Evolutionary conservation across 129 eudicot genomes (phyloP).

Genomic region (Solidago caesia): DNA sequence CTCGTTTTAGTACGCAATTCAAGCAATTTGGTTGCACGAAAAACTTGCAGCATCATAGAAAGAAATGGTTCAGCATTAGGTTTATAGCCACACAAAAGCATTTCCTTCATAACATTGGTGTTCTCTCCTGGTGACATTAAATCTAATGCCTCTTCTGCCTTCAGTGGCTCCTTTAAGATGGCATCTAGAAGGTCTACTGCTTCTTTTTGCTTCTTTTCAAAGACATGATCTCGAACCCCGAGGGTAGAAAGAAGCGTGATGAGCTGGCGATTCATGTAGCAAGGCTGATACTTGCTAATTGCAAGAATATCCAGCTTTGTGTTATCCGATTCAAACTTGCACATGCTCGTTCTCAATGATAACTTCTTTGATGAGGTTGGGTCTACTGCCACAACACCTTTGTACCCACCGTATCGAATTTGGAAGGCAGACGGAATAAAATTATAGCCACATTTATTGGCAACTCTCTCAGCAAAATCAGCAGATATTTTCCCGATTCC

Average conservation of each 20-base stretch:
- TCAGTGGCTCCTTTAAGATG: constrained; percentile 51
- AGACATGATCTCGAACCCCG: constrained; percentile 52
- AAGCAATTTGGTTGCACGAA: constrained; percentile 67
- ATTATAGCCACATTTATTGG: constrained; percentile 55
- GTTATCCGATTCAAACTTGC: constrained; percentile 57
- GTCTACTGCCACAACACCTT: constrained; percentile 83
- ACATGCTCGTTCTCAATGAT: constrained; percentile 72
- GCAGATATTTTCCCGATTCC: constrained; percentile 88
- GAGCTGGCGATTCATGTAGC: constrained; percentile 71
- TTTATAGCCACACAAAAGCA: constrained; percentile 79
- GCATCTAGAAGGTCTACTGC: constrained; percentile 61
- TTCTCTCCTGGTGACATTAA: constrained; percentile 88
- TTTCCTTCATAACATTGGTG: constrained; percentile 67
- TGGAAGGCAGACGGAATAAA: constrained; percentile 73
- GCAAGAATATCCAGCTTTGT: constrained; percentile 61
- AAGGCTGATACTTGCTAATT: constrained; percentile 76
- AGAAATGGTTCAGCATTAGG: constrained; percentile 80
- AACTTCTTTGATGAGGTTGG: constrained; percentile 56
- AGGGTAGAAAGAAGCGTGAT: constrained; percentile 81
- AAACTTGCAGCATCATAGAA: constrained; percentile 84
- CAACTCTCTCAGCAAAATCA: constrained; percentile 57
- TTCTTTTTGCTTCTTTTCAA: constrained; percentile 72
- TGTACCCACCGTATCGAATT: constrained; percentile 77
- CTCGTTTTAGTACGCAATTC: constrained; percentile 67
- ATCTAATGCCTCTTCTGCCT: constrained; percentile 69